Evolutionary conservation across 352 stramenopile genomes (phyloP).

Genomic region (Salisapilia sapeloensis): DNA sequence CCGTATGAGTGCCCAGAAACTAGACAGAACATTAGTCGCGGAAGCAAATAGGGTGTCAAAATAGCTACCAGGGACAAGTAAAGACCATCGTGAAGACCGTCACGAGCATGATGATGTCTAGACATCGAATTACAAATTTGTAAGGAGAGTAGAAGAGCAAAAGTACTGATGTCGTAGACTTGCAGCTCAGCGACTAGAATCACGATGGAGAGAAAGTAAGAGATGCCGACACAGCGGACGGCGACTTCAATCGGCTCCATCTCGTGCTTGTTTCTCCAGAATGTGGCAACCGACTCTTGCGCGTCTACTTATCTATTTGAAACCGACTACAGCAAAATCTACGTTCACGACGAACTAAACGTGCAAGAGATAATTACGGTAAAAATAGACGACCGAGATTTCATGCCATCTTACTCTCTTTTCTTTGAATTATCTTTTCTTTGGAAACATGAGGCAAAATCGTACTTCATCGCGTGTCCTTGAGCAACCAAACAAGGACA

Average conservation of each 20-base stretch:
- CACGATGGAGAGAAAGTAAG: conserved; percentile 37
- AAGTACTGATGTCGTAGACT: conserved; percentile 29
- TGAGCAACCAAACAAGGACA: background rate
- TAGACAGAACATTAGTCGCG: conserved; percentile 3
- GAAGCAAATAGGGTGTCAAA: background rate
- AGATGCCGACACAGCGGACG: conserved; percentile 28
- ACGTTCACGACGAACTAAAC: too few species aligned
- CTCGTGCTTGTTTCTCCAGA: too few species aligned
- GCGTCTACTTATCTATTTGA: too few species aligned
- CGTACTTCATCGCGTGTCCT: too few species aligned
- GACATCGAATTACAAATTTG: background rate
- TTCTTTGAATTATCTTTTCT: too few species aligned
- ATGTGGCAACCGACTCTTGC: too few species aligned
- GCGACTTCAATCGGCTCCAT: conserved; percentile 64
- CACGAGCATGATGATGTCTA: conserved; percentile 59
- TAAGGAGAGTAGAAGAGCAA: background rate
- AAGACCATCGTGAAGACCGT: conserved; percentile 73
- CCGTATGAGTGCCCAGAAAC: conserved; percentile 63
- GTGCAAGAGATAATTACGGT: too few species aligned
- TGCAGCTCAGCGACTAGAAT: conserved; percentile 33
- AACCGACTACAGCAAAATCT: too few species aligned
- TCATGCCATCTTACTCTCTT: too few species aligned
- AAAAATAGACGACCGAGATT: too few species aligned
- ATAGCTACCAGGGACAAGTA: conserved; percentile 51
- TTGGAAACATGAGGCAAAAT: too few species aligned